Evolutionary conservation across 176 grass and related monocot genomes (phyloP).

Genomic region (Oryza glumipatula): DNA sequence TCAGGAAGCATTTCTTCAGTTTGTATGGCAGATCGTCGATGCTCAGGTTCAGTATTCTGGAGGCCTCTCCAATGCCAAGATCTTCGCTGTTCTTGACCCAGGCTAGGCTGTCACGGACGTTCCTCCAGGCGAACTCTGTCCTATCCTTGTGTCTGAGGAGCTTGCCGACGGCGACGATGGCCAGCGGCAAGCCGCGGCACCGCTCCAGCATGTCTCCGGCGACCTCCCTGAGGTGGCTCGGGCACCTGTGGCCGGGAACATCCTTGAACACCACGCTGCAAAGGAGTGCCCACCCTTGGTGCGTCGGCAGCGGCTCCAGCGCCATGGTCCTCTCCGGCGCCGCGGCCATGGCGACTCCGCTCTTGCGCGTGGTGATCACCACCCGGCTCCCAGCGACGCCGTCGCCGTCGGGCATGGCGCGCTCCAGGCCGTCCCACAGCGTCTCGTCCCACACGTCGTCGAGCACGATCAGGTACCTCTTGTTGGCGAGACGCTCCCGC

Average conservation of each 20-base stretch:
- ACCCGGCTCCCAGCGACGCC: too few species aligned
- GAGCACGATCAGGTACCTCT: too few species aligned
- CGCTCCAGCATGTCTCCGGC: neutral
- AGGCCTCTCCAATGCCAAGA: neutral
- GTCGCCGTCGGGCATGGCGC: too few species aligned
- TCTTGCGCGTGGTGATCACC: too few species aligned
- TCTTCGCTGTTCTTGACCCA: neutral
- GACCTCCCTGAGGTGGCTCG: neutral
- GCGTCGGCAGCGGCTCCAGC: neutral
- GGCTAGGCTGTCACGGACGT: neutral
- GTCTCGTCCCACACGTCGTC: too few species aligned
- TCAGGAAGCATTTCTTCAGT: slow-evolving; percentile 44
- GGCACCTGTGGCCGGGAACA: neutral
- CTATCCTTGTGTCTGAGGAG: neutral
- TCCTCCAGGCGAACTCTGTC: slow-evolving; percentile 7
- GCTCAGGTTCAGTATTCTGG: slow-evolving; percentile 13
- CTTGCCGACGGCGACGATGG: slow-evolving; percentile 31
- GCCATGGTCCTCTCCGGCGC: neutral
- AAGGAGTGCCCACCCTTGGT: neutral
- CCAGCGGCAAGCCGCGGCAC: slow-evolving; percentile 31
- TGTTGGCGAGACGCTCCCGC: too few species aligned
- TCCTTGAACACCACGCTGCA: neutral
- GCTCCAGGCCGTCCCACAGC: too few species aligned
- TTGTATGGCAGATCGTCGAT: slow-evolving; percentile 36
- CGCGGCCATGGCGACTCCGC: too few species aligned